Conservation (phyloP, 495 filamentous ascomycete genomes). For the Aspergillus hancockii region DNA sequence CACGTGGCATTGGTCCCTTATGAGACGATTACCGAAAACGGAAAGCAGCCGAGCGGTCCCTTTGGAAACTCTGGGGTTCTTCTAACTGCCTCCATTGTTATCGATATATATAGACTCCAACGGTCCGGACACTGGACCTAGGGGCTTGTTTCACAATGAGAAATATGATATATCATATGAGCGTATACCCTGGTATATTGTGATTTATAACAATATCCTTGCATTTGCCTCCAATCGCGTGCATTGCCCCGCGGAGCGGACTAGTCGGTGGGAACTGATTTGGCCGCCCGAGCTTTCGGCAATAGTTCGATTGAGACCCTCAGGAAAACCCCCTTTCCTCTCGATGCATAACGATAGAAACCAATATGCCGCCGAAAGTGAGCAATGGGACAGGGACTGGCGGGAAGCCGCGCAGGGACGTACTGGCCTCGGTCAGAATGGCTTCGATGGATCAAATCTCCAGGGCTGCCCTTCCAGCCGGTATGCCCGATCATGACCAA, state of each 20-base stretch:
- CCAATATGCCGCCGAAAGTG: constrained; percentile 59
- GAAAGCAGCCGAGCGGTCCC: constrained; percentile 21
- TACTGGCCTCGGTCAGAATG: constrained; percentile 71
- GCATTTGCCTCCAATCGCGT: not conserved
- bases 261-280: constrained; percentile 11
- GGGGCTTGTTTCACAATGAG: not conserved
- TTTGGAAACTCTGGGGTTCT: constrained; percentile 15
- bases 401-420: constrained; percentile 54
- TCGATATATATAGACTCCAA: not conserved
- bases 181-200: not conserved
- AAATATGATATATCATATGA: not conserved
- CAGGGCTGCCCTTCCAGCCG: constrained; percentile 77
- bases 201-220: not conserved
- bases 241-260: constrained; percentile 13
- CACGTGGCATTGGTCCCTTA: not conserved
- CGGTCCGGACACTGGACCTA: not conserved
- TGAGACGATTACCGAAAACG: constrained; percentile 8
- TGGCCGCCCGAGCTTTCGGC: constrained; percentile 11
- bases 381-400: constrained; percentile 57
- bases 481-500: constrained; percentile 42
- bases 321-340: constrained; percentile 11
- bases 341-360: constrained; percentile 34
- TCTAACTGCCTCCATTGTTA: constrained; percentile 1
- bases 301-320: not conserved
- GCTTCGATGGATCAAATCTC: constrained; percentile 73